A percentile compares a stretch with the other conserved stretches of the same genome.
phyloP scores from a whole-genome alignment of 148 eudicot genomes.

The Fagopyrum tataricum region DNA sequence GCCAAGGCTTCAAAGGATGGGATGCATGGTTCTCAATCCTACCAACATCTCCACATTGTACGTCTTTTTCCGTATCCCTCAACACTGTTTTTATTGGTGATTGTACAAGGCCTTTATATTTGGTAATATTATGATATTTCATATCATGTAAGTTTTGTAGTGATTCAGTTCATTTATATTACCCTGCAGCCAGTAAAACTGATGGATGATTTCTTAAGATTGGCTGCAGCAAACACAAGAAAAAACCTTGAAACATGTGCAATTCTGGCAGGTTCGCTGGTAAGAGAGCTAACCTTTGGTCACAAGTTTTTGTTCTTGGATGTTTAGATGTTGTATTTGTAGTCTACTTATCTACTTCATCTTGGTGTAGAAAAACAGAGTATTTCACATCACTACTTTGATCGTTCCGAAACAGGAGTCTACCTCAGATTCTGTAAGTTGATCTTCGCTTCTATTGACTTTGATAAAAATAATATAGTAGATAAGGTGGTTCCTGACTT shows the following conservation, averaged over 20 bases:
- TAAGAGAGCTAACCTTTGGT: constrained; percentile 21
- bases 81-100: not conserved
- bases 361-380: constrained; percentile 80
- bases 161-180: constrained; percentile 18
- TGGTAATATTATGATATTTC: not conserved
- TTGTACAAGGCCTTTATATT: not conserved
- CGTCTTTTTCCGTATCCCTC: constrained; percentile 17
- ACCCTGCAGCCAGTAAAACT: constrained; percentile 71
- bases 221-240: constrained; percentile 73
- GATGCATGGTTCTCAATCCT: constrained; percentile 42
- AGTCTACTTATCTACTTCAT: constrained; percentile 2
- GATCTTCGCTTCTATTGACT: not conserved
- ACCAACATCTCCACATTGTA: constrained; percentile 90
- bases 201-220: constrained; percentile 85
- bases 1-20: constrained; percentile 58
- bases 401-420: constrained; percentile 97
- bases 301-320: not conserved
- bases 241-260: constrained; percentile 95
- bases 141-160: not conserved
- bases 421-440: constrained; percentile 91
- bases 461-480: not conserved
- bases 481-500: constrained; percentile 3
- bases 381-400: constrained; percentile 79
- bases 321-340: not conserved
- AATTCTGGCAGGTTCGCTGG: constrained; percentile 94